Percentiles rank a stretch among this genome's conserved stretches.
These are phyloP conservation scores for Aspergillus piperis DNA, from an alignment of 2,329 filamentous ascomycete genomes.

Conservation along the genomic window DNA sequence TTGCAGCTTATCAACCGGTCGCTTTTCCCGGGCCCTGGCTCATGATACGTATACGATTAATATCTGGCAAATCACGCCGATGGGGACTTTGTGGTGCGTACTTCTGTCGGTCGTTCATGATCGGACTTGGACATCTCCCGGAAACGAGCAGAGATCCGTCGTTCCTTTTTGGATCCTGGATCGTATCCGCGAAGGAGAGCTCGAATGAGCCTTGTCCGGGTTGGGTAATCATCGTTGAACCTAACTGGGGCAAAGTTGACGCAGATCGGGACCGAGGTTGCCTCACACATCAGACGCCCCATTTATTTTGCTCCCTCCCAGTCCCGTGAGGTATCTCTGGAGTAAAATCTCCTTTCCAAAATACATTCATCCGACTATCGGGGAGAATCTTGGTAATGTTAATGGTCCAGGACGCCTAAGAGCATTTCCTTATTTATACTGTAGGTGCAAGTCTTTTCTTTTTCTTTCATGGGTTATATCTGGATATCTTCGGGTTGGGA, in stretches of 20 bases:
- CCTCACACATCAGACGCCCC: background rate
- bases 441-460: background rate
- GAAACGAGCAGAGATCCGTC: background rate
- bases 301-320: background rate
- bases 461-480: background rate
- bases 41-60: background rate
- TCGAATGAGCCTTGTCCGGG: constrained; percentile 12
- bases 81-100: background rate
- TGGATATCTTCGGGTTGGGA: background rate
- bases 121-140: background rate
- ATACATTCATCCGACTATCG: background rate
- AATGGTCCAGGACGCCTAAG: background rate
- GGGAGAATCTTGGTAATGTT: background rate
- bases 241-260: constrained; percentile 17
- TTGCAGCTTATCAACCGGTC: background rate
- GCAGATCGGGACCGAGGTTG: constrained; percentile 16
- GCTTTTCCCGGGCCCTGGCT: background rate
- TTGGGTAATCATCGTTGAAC: constrained; percentile 17
- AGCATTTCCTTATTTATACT: background rate
- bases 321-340: background rate
- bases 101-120: background rate
- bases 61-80: background rate
- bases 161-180: background rate
- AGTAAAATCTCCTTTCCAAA: background rate
- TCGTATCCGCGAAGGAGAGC: background rate